Base-by-base conservation (phyloP, 75 land plant species). In the Cupressus sempervirens region DNA sequence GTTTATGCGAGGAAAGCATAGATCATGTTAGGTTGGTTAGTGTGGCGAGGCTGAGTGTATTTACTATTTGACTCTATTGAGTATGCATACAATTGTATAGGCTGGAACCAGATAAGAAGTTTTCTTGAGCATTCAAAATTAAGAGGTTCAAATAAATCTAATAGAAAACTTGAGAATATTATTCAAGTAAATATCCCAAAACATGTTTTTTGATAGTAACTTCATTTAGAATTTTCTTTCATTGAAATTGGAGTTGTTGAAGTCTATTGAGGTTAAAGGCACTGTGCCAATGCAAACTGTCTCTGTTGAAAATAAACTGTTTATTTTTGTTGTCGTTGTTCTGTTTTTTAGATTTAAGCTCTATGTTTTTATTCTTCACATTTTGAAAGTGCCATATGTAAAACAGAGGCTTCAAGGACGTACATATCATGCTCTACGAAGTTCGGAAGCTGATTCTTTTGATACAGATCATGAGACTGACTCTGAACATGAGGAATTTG, bases 401-500 rank as follows among this genome's bases (percentile, higher is more conserved):
- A 11, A 54, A 10, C 93, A 98, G 99, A 93, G 92, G 86, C 91
- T 91, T 82, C 99, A 93, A 86, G 99, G 97, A 18, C 91, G 93
- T 34, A 67, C 91, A 0, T 98, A 98, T 81, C 86, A 90, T 3
- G 84, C 86, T 35, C 90, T 98, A 75, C 86, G 88, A 58, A 91
- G 89, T 40, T 88, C 93, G 5, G 99, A 98, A 18, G 62, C 50
- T 1, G 99, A 96, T 3, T 87, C 93, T 35, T 84, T 94, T 34
- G 93, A 94, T 62, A 11, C 84, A 70, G 95, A 96, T 23, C 80
- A 83, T 52, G 90, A 86, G 38, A 89, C 88, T 86, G 94, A 88
- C 81, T 88, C 93, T 35, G 98, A 87, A 67, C 94, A 94, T 82
- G 99, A 95, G 82, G 97, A 97, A 82, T 97, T 97, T 87, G 95